Evolutionary conservation across 768 basidiomycete genomes (phyloP).

Genomic region (Boletus huronensis): DNA sequence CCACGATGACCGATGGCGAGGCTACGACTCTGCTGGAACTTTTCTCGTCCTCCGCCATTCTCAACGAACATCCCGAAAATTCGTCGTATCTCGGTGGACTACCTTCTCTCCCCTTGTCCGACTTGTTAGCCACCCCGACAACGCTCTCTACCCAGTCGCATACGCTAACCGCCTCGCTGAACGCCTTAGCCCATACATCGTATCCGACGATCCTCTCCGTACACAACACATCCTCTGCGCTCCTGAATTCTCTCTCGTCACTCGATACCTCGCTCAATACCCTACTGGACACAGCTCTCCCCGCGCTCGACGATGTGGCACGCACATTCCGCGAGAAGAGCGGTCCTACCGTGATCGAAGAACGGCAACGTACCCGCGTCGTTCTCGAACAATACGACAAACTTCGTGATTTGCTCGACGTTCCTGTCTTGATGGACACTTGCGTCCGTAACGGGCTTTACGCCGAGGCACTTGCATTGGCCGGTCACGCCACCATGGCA

Average conservation of each 20-base stretch:
- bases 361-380: conserved; percentile 70
- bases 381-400: conserved; percentile 96
- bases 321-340: conserved; percentile 68
- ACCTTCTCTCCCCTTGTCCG: conserved; percentile 59
- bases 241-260: conserved; percentile 68
- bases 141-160: conserved; percentile 79
- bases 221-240: conserved; percentile 71
- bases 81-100: conserved; percentile 61
- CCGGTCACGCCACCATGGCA: conserved; percentile 62
- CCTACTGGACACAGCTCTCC: conserved; percentile 65
- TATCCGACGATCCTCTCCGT: conserved; percentile 91
- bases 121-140: conserved; percentile 71
- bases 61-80: conserved; percentile 24
- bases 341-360: conserved; percentile 63
- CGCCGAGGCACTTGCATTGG: conserved; percentile 84
- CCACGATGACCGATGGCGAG: conserved; percentile 26
- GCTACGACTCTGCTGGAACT: conserved; percentile 25
- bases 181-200: conserved; percentile 84
- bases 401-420: conserved; percentile 85
- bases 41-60: conserved; percentile 16
- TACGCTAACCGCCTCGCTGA: conserved; percentile 84
- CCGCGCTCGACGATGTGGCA: conserved; percentile 71
- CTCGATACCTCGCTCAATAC: conserved; percentile 71
- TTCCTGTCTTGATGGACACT: conserved; percentile 87
- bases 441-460: conserved; percentile 93